Base-by-base conservation (phyloP, 2,329 filamentous ascomycete genomes). In the Aspergillus uvarum region DNA sequence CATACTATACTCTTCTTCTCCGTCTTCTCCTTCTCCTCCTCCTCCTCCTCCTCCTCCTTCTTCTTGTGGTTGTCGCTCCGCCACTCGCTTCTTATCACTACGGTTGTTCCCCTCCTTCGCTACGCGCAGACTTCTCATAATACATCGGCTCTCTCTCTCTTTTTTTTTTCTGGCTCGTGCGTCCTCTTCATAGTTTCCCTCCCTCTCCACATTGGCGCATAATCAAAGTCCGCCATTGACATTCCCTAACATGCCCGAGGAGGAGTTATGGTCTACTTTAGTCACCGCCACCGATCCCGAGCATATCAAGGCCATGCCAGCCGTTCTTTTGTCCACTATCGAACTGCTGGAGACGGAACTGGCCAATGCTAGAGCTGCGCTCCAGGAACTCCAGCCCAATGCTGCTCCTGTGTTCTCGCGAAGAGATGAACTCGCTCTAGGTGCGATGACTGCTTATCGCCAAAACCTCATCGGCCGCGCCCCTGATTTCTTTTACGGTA, bases 331-430 rank as follows among this genome's bases (percentile, higher is more conserved):
- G 64, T 76, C 76, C 2, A 78, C 77, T 14, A 77, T 78, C 48
- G 68, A 75, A 48, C 71, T 79, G 1, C 63, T 79, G 21, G 76
- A 79, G 61, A 71, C 72, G 4, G 77, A 79, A 65, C 69, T 79
- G 47, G 70, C 71, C 59, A 78, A 76, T 60, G 77, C 76, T 38
- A 74, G 74, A 47, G 73, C 74, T 44, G 75, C 77, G 38, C 73
- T 79, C 21, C 66, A 77, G 56, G 72, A 79, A 51, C 72, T 79
- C 47, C 75, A 77, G 54, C 72, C 74, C 16, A 68, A 75, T 68
- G 58, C 69, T 7, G 61, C 68, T 1, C 65, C 70, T 7, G 63
- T 69, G 55, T 66, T 71, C 35, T 61, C 69, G 22, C 60, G 66
- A 10, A 65, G 69, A 5, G 75, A 78, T 53, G 74, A 77, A 31